Evolutionary conservation across 176 grass and related monocot species (phyloP).

Genomic region (Lolium perenne): DNA sequence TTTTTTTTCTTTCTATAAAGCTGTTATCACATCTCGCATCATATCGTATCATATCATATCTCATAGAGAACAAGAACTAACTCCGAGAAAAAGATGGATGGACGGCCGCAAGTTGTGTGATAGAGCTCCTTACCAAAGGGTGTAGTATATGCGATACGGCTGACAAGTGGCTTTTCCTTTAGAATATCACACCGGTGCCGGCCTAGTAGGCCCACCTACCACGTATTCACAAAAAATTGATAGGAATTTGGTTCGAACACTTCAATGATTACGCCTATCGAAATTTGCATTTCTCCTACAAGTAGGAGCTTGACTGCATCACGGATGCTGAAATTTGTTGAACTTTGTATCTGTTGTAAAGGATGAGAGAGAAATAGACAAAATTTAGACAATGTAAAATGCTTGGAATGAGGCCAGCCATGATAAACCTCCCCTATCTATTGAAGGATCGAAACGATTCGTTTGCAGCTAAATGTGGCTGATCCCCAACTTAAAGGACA

Average conservation of each 20-base stretch:
- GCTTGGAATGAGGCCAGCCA: too few relatives aligned
- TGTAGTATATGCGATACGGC: not conserved
- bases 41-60: not conserved
- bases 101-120: slow-evolving; percentile 23
- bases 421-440: too few relatives aligned
- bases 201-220: not conserved
- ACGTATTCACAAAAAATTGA: not conserved
- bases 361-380: not conserved
- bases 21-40: slow-evolving; percentile 7
- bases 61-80: slow-evolving; percentile 27
- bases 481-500: too few relatives aligned
- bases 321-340: not conserved
- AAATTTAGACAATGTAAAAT: not conserved
- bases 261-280: not conserved
- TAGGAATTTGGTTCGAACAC: not conserved
- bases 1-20: not conserved
- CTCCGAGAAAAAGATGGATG: slow-evolving; percentile 13
- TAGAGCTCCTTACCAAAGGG: not conserved
- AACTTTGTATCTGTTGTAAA: not conserved
- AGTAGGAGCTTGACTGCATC: not conserved
- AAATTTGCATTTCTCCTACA: not conserved
- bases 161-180: slow-evolving; percentile 21
- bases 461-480: too few relatives aligned
- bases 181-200: not conserved
- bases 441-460: too few relatives aligned